A percentile compares a stretch with the other conserved stretches of the same genome.
Evolutionary conservation across 352 stramenopile species (phyloP).

Genomic region (Phytophthora tubulina): DNA sequence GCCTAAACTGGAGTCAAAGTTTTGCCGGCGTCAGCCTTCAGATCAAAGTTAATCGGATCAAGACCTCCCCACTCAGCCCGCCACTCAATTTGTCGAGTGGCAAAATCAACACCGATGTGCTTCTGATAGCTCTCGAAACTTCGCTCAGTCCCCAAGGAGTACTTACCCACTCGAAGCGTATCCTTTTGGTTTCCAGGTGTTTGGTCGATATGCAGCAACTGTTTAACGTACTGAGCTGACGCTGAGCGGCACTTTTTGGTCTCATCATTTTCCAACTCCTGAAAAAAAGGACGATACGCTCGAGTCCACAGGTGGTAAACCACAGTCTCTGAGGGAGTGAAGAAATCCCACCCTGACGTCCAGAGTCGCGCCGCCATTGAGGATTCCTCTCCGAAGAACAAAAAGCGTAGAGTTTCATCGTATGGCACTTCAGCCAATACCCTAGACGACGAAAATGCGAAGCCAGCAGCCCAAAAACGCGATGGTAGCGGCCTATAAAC

Average conservation of each 20-base stretch:
- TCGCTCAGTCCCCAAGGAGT: constrained; percentile 44
- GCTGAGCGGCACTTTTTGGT: constrained; percentile 32
- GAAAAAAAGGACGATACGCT: constrained; percentile 76
- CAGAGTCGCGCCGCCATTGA: constrained; percentile 92
- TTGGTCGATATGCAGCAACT: constrained; percentile 30
- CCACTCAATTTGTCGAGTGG: constrained; percentile 55
- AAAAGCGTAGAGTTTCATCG: constrained; percentile 80
- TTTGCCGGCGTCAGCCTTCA: constrained; percentile 34
- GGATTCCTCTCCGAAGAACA: constrained; percentile 97
- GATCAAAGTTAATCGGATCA: constrained; percentile 72
- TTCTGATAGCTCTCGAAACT: constrained; percentile 59
- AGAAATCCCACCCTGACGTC: constrained; percentile 93
- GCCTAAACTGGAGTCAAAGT: constrained; percentile 17
- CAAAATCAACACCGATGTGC: constrained; percentile 66
- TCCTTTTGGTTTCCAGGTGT: constrained; percentile 3
- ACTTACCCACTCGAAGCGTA: constrained; percentile 8
- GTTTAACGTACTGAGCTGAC: constrained; percentile 43
- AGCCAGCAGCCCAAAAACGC: constrained; percentile 81
- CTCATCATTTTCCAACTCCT: constrained; percentile 65
- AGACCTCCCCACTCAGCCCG: constrained; percentile 61
- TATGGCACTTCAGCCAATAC: constrained; percentile 86
- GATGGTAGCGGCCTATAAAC: constrained; percentile 61
- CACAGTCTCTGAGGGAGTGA: constrained; percentile 72
- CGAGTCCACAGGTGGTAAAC: constrained; percentile 94
- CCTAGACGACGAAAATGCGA: constrained; percentile 64